Conservation (phyloP, 2,329 filamentous ascomycete species). For the Apiospora arundinis region DNA sequence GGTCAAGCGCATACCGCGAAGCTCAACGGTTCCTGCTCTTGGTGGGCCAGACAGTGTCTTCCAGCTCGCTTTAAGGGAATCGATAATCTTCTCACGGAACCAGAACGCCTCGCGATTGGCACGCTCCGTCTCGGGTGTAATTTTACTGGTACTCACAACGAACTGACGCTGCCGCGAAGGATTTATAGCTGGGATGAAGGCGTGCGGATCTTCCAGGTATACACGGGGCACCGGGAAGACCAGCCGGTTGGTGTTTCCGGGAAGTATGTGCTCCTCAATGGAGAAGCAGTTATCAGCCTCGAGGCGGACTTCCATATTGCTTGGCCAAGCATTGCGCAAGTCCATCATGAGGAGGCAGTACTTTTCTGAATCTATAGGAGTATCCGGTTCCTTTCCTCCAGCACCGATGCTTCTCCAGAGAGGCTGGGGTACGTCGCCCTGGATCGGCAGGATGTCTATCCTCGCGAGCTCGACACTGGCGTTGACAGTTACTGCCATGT, state of each 20-base stretch:
- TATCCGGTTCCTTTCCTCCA: slow-evolving; percentile 32
- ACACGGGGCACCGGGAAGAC: slow-evolving; percentile 78
- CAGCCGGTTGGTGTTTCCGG: slow-evolving; percentile 74
- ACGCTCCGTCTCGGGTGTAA: slow-evolving; percentile 80
- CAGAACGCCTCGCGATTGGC: slow-evolving; percentile 85
- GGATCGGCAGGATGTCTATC: slow-evolving; percentile 79
- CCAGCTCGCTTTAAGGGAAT: slow-evolving; percentile 75
- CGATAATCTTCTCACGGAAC: slow-evolving; percentile 84
- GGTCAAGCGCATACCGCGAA: slow-evolving; percentile 76
- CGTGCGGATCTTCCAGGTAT: slow-evolving; percentile 77
- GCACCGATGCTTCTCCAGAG: slow-evolving; percentile 60
- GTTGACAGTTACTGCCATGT: slow-evolving; percentile 88
- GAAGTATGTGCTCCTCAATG: slow-evolving; percentile 64
- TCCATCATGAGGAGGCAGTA: slow-evolving; percentile 84
- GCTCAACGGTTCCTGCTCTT: slow-evolving; percentile 73
- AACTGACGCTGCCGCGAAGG: slow-evolving; percentile 89
- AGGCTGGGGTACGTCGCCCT: slow-evolving; percentile 66
- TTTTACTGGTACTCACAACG: slow-evolving; percentile 81
- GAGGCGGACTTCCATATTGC: slow-evolving; percentile 72
- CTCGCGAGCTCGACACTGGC: slow-evolving; percentile 83
- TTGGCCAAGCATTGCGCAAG: slow-evolving; percentile 89
- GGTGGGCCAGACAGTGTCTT: slow-evolving; percentile 57
- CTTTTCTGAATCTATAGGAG: slow-evolving; percentile 53
- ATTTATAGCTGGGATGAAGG: slow-evolving; percentile 80
- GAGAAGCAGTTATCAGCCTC: slow-evolving; percentile 55